Base-by-base conservation (phyloP, 768 basidiomycete genomes). In the Phaeotremella fagi region DNA sequence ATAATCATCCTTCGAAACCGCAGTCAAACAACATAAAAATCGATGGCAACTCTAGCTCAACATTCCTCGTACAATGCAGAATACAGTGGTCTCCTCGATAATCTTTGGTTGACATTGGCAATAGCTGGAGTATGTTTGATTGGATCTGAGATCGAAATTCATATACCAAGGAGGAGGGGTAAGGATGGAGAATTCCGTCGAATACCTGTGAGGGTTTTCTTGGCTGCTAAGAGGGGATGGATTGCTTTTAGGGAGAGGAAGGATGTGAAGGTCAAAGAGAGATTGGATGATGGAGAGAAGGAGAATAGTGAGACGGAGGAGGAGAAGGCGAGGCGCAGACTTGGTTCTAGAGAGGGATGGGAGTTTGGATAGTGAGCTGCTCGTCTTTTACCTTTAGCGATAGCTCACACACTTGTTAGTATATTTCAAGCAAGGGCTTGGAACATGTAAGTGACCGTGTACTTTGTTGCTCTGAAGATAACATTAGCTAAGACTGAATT, bases 31-130 rank as follows among this genome's bases (percentile, higher is more conserved):
- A n/a, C n/a, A n/a, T n/a, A n/a, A n/a, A n/a, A 26, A 37, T 47
- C 52, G 36, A 73, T 74, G 72, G 65, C 72, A 49, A 70, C 72
- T 53, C 49, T 74, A 35, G 47, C 57, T 1, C 57, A 63, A 31
- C 67, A 64, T 38, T 54, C 52, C 3, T 61, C 58, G 18, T 74
- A 70, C 59, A 69, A 63, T 15, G 71, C 65, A 12, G 57, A 54
- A 3, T 74, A 72, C 54, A 71, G 69, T 22, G 73, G 73, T 55
- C 67, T 74, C 7, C 61, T 72, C 47, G 56, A 67, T 37, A 71
- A 69, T 35, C 61, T 72, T 24, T 74, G 57, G 41, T 50, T 72
- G 38, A 70, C 70, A 1, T 45, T 71, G 12, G 71, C 60, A n/a
- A 62, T 72, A 31, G 73, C 69, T 2, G 73, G 69, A 6, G 54